Percentiles rank a stretch among this genome's conserved stretches.
Evolutionary conservation across 805 yeast genomes (phyloP).

Genomic region (Candida sakaeoensis): DNA sequence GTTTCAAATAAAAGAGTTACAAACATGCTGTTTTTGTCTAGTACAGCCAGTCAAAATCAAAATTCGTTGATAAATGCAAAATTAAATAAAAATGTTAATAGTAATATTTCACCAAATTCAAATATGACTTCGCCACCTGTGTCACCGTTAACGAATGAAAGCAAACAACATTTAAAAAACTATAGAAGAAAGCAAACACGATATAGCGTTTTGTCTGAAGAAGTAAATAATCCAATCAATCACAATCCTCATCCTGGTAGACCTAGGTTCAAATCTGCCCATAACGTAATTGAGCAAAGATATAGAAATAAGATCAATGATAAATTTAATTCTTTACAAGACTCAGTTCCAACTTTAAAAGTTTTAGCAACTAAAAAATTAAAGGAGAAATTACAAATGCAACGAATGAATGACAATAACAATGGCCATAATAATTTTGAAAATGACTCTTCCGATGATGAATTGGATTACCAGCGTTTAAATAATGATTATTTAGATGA

Average conservation of each 20-base stretch:
- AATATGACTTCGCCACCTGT: constrained; percentile 6
- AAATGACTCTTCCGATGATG: constrained; percentile 13
- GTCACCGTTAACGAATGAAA: constrained; percentile 5
- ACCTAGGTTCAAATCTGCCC: constrained; percentile 31
- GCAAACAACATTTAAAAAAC: not conserved
- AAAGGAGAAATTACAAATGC: constrained; percentile 12
- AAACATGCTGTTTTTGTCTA: not conserved
- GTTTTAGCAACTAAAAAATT: constrained; percentile 24
- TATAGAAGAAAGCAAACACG: not conserved
- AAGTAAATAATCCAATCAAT: constrained; percentile 2
- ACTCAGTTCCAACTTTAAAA: constrained; percentile 37
- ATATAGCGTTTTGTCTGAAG: not conserved
- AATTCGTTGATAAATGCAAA: not conserved
- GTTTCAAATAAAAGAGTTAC: constrained; percentile 4
- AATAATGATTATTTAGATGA: constrained; percentile 4
- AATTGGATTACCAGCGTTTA: not conserved
- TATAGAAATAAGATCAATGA: constrained; percentile 42
- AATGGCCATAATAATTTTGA: constrained; percentile 10
- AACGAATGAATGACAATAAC: constrained; percentile 10
- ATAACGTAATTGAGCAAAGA: constrained; percentile 41
- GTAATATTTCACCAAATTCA: not conserved
- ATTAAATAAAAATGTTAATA: no score
- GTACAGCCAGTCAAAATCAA: not conserved
- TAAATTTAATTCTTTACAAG: constrained; percentile 35
- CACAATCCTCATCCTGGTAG: constrained; percentile 11